Evolutionary conservation across 2,329 filamentous ascomycete species (phyloP).

Genomic region (Rhinocladiella mackenziei): DNA sequence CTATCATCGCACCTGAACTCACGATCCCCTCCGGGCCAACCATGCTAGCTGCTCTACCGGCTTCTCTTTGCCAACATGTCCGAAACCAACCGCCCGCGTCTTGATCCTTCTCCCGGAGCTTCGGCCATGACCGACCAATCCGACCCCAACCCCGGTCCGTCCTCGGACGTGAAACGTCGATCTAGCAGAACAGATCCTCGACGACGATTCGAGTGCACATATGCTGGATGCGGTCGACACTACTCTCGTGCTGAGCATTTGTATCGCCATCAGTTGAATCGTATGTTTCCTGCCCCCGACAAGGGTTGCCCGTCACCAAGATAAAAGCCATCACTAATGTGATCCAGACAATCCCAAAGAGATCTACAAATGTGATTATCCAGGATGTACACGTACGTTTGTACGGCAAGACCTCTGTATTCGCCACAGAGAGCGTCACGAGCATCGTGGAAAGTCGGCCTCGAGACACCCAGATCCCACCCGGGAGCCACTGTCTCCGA

Average conservation of each 20-base stretch:
- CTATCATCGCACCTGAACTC: not conserved
- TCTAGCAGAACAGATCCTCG: constrained; percentile 11
- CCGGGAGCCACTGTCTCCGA: constrained; percentile 25
- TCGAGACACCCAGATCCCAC: constrained; percentile 18
- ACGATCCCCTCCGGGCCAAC: not conserved
- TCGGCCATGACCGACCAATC: constrained; percentile 2
- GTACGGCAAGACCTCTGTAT: constrained; percentile 89
- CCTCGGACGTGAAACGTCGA: constrained; percentile 5
- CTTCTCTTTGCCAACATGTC: constrained; percentile 11
- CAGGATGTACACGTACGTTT: constrained; percentile 83
- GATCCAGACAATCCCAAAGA: constrained; percentile 78
- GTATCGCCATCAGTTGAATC: constrained; percentile 93
- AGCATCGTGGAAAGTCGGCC: constrained; percentile 48
- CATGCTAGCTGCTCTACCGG: constrained; percentile 2
- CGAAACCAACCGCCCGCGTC: constrained; percentile 19
- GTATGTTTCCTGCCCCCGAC: too few species aligned
- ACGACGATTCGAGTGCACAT: constrained; percentile 66
- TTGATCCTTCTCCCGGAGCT: constrained; percentile 12
- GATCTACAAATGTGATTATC: constrained; percentile 89
- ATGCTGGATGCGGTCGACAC: constrained; percentile 84
- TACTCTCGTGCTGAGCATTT: constrained; percentile 94
- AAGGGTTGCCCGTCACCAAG: too few species aligned
- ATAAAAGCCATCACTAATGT: too few species aligned
- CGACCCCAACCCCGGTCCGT: not conserved
- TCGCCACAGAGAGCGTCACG: constrained; percentile 75